Percentiles rank a stretch among this genome's conserved stretches.
Evolutionary conservation across 345 rosid species (phyloP).

Genomic region (Populus deltoides): DNA sequence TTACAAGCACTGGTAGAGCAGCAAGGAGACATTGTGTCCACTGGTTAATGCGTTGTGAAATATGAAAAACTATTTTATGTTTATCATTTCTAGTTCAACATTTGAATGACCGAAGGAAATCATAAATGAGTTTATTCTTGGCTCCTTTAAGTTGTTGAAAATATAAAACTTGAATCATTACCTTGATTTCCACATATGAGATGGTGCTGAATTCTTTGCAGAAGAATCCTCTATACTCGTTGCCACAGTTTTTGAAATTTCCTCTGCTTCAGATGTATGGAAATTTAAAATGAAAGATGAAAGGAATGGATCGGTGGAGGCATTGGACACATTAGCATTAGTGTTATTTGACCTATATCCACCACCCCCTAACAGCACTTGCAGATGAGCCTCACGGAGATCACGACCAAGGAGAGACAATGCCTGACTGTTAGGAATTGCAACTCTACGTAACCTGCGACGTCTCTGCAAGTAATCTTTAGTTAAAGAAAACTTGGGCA

Average conservation of each 20-base stretch:
- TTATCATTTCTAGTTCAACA: not conserved
- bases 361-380: slow-evolving; percentile 56
- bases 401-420: slow-evolving; percentile 57
- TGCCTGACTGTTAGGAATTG: slow-evolving; percentile 57
- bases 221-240: slow-evolving; percentile 29
- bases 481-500: slow-evolving; percentile 33
- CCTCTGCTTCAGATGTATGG: slow-evolving; percentile 51
- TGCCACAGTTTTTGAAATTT: slow-evolving; percentile 45
- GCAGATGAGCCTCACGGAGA: slow-evolving; percentile 62
- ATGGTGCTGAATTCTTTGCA: slow-evolving; percentile 29
- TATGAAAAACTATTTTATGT: not conserved
- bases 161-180: slow-evolving; percentile 5
- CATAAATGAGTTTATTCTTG: not conserved
- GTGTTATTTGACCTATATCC: slow-evolving; percentile 46
- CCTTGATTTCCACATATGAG: slow-evolving; percentile 57
- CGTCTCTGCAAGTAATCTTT: slow-evolving; percentile 60
- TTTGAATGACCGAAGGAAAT: not conserved
- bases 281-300: slow-evolving; percentile 55
- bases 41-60: not conserved
- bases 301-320: slow-evolving; percentile 51
- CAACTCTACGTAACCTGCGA: slow-evolving; percentile 54
- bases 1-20: not conserved
- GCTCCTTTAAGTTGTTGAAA: not conserved
- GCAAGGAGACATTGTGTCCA: not conserved
- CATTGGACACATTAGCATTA: slow-evolving; percentile 40